Conservation (phyloP, 305 asterid genomes). For the Rubia peregrina region DNA sequence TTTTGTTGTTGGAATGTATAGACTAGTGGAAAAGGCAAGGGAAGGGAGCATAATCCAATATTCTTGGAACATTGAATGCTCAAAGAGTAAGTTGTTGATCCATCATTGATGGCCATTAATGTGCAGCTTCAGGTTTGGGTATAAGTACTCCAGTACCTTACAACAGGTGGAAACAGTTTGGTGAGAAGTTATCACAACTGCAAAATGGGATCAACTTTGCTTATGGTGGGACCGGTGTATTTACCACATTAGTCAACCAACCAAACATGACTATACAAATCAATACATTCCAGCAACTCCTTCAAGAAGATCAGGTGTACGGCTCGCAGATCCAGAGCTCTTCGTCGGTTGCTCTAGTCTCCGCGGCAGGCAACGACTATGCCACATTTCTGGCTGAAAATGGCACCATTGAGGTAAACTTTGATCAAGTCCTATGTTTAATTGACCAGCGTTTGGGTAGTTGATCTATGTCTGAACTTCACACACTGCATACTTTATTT, state of each 20-base stretch:
- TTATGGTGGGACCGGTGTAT: constrained; percentile 66
- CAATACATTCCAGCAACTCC: constrained; percentile 45
- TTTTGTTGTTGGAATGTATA: background rate
- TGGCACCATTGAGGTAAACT: constrained; percentile 30
- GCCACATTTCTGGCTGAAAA: constrained; percentile 38
- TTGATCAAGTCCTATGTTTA: constrained; percentile 11
- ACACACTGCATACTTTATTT: background rate
- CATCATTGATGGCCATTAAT: background rate
- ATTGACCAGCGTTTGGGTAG: constrained; percentile 17
- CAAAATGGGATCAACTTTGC: constrained; percentile 56
- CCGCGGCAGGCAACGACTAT: constrained; percentile 69
- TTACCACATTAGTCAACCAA: constrained; percentile 38
- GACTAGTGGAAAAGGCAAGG: background rate
- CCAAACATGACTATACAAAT: constrained; percentile 75
- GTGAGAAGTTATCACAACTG: constrained; percentile 10
- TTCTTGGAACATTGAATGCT: background rate
- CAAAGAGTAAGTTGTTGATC: background rate
- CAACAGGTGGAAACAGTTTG: constrained; percentile 12
- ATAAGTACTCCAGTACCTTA: constrained; percentile 42
- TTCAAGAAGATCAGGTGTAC: constrained; percentile 31
- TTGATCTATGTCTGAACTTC: constrained; percentile 7
- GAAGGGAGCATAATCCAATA: background rate
- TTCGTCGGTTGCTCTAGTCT: constrained; percentile 41
- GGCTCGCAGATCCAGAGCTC: constrained; percentile 25
- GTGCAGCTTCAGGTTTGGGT: constrained; percentile 45